These are phyloP conservation scores for Leccinum rimulosum DNA, from an alignment of 768 basidiomycete species.

Conservation along the genomic window DNA sequence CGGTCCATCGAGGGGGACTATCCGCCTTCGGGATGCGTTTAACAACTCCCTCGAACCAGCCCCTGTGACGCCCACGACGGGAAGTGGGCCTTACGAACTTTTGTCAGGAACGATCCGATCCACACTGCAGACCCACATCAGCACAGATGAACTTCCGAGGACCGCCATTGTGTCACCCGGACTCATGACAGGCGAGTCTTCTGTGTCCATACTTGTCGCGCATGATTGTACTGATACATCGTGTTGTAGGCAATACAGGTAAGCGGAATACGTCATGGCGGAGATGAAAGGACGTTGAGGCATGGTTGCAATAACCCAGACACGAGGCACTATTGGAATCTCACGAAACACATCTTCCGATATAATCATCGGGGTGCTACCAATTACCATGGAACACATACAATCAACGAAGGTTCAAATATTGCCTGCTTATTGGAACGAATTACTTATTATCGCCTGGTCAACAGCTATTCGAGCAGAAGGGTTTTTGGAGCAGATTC, in stretches of 20 bases:
- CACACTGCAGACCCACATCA: constrained; percentile 33
- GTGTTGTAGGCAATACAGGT: constrained; percentile 23
- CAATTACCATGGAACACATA: constrained; percentile 36
- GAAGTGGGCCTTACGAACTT: constrained; percentile 37
- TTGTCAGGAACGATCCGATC: constrained; percentile 45
- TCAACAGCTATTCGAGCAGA: constrained; percentile 28
- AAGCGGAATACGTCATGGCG: constrained; percentile 14
- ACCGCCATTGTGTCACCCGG: constrained; percentile 39
- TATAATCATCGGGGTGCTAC: constrained; percentile 35
- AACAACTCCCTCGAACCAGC: constrained; percentile 36
- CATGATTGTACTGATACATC: constrained; percentile 2
- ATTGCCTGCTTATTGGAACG: not conserved
- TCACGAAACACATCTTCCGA: constrained; percentile 47
- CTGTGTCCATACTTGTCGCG: not conserved
- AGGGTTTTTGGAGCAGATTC: constrained; percentile 30
- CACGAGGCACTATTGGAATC: constrained; percentile 44
- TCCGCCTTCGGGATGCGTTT: constrained; percentile 39
- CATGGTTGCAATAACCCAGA: constrained; percentile 28
- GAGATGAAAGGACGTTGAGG: constrained; percentile 20
- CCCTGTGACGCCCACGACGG: constrained; percentile 39
- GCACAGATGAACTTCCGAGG: constrained; percentile 20
- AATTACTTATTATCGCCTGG: constrained; percentile 10
- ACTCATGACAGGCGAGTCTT: constrained; percentile 17
- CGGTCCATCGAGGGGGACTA: constrained; percentile 33
- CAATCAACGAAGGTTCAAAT: constrained; percentile 29